phyloP scores from a whole-genome alignment of 805 yeast species.

The Wickerhamomyces canadensis region DNA sequence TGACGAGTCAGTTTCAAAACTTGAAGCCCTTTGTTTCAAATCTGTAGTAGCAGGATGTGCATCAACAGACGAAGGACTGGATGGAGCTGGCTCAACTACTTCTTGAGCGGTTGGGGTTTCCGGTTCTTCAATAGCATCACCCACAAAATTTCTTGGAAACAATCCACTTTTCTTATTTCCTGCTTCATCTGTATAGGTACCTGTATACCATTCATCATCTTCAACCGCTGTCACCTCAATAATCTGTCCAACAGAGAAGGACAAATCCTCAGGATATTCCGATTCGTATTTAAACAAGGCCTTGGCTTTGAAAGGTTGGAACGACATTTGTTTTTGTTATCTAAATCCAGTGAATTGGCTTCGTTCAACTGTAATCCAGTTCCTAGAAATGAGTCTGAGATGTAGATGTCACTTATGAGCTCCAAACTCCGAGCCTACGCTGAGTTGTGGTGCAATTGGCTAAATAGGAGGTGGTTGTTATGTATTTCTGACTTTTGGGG shows the following conservation, averaged over 20 bases:
- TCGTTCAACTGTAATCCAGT: no score
- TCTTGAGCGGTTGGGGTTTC: not conserved
- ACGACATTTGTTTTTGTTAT: no score
- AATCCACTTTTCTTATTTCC: conserved; percentile 59
- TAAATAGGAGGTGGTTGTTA: not conserved
- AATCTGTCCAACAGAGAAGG: conserved; percentile 59
- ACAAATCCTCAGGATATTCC: conserved; percentile 79
- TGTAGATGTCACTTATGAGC: no score
- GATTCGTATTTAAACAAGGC: conserved; percentile 64
- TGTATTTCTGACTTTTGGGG: not conserved
- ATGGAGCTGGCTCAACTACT: no score
- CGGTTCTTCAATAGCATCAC: conserved; percentile 26
- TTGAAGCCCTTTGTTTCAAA: no score
- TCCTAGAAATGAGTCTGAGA: no score
- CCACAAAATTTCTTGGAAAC: conserved; percentile 85
- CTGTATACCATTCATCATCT: conserved; percentile 90
- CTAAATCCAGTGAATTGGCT: no score
- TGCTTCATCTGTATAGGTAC: conserved; percentile 41
- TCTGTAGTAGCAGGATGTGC: conserved; percentile 8
- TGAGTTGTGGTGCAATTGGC: no score
- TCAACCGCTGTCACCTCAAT: conserved; percentile 75
- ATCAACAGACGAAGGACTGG: no score
- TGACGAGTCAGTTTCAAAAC: not conserved
- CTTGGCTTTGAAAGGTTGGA: conserved; percentile 52
- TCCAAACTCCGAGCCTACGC: no score